Base-by-base conservation (phyloP, 495 filamentous ascomycete species). In the Tetracladium setigerum region DNA sequence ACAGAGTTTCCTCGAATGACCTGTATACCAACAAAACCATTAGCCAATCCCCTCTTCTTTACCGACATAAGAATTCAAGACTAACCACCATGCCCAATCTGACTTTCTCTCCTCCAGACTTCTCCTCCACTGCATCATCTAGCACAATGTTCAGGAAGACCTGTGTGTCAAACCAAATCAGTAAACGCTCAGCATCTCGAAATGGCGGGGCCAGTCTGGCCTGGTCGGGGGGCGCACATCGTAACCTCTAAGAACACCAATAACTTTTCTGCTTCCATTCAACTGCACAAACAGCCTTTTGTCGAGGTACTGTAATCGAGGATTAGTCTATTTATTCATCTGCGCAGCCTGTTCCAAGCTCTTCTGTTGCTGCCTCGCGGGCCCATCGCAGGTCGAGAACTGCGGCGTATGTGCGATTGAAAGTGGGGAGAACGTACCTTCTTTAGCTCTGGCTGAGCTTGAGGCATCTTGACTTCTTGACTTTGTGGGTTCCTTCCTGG, bases 101-200 rank as follows among this genome's bases (percentile, higher is more conserved):
- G 38, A 82, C 83, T 69, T 95, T 97, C 74, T 95, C 89, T 38
- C 88, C 89, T 46, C 87, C 89, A 27, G 79, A 76, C 65, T 91
- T 95, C 73, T 96, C 89, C 60, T 97, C 92, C 13, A 95, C 84
- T n/a, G 92, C 91, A 55, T 97, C 92, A 62, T 98, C 94, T 12
- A 98, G 79, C 19, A 97, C 91, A 59, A 98, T 89, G 67, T 98
- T 98, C 59, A 98, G 78, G 74, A 97, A 98, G 44, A 96, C 89
- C 92, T 98, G 63, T 34, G 15, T 3, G 22, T 27, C 7, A 7
- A 27, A 11, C 17, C 30, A 24, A 15, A 53, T 56, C 37, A 54
- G 39, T 17, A 27, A 17, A 32, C 15, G 32, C 19, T 13, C 17
- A 27, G 22, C 7, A 27, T 27, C 22, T 27, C 22, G 22, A 27